A percentile compares a stretch with the other conserved stretches of the same genome.
Conservation (phyloP, 2,329 filamentous ascomycete species). For the Xylaria sp. region DNA sequence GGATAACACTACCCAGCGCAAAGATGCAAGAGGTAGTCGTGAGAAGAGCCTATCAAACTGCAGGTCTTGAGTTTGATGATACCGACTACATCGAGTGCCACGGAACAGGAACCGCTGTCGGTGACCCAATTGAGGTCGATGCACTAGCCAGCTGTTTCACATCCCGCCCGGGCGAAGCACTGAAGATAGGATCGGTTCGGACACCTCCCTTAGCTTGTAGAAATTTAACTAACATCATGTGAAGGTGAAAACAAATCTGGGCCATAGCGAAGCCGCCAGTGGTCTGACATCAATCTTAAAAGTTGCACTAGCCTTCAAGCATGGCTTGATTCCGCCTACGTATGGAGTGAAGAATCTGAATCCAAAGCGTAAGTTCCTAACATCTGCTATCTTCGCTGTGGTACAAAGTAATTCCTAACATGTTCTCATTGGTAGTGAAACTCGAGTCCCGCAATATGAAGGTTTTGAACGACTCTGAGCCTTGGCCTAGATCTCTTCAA, state of each 20-base stretch:
- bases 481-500: background rate
- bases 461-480: background rate
- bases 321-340: background rate
- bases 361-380: background rate
- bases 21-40: conserved; percentile 51
- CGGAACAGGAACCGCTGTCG: conserved; percentile 34
- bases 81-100: conserved; percentile 36
- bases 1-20: conserved; percentile 58
- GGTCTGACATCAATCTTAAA: background rate
- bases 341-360: background rate
- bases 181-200: conserved; percentile 6
- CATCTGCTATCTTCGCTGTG: no score
- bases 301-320: background rate
- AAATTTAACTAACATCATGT: background rate
- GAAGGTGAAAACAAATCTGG: background rate
- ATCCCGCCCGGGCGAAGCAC: background rate
- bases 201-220: background rate
- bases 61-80: conserved; percentile 44
- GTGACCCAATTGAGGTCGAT: conserved; percentile 17
- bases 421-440: background rate
- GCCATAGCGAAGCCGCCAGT: conserved; percentile 7
- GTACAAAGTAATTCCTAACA: background rate
- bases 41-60: conserved; percentile 49
- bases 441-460: background rate
- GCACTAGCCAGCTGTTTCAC: conserved; percentile 35